A percentile compares a stretch with the other conserved stretches of the same genome.
Evolutionary conservation across 2,329 filamentous ascomycete genomes (phyloP).

Genomic region (Lasiodiplodia sp.): DNA sequence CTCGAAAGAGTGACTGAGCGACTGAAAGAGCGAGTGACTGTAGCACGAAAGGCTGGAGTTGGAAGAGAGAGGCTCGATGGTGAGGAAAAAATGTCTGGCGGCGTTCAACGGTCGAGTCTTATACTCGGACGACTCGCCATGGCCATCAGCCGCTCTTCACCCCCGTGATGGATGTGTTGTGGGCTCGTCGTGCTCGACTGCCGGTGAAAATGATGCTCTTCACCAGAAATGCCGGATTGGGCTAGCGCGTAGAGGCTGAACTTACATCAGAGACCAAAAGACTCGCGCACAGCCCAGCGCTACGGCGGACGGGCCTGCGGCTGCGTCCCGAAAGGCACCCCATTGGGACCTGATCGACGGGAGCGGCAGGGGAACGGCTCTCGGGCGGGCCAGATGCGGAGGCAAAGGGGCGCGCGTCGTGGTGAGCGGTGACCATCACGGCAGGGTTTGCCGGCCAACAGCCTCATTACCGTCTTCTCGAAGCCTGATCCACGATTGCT

Average conservation of each 20-base stretch:
- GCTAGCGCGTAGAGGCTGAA: slow-evolving; percentile 8
- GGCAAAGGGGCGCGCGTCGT: slow-evolving; percentile 15
- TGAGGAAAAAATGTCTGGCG: slow-evolving; percentile 25
- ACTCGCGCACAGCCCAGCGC: slow-evolving; percentile 14
- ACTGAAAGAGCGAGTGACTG: slow-evolving; percentile 13
- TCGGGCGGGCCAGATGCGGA: slow-evolving; percentile 1
- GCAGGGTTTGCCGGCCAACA: slow-evolving; percentile 12
- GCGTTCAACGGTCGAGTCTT: slow-evolving; percentile 22
- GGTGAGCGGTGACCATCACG: slow-evolving; percentile 23
- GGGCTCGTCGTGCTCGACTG: slow-evolving; percentile 15
- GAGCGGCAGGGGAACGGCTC: slow-evolving; percentile 7
- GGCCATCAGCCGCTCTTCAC: slow-evolving; percentile 4
- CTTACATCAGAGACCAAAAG: slow-evolving; percentile 16
- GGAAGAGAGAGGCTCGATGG: slow-evolving; percentile 28
- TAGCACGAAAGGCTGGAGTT: slow-evolving; percentile 27
- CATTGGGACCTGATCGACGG: slow-evolving; percentile 15
- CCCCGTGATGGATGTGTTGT: slow-evolving; percentile 20
- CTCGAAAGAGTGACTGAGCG: slow-evolving; percentile 30
- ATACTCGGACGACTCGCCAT: slow-evolving; percentile 28
- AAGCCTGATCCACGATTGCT: slow-evolving; percentile 19
- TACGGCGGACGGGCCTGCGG: slow-evolving; percentile 19
- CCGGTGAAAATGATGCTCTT: slow-evolving; percentile 29
- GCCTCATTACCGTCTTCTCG: slow-evolving; percentile 17
- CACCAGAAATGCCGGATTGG: slow-evolving; percentile 10
- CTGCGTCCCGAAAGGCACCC: slow-evolving; percentile 3